Evolutionary conservation across 805 yeast species (phyloP).

Genomic region (Saturnispora quitensis): DNA sequence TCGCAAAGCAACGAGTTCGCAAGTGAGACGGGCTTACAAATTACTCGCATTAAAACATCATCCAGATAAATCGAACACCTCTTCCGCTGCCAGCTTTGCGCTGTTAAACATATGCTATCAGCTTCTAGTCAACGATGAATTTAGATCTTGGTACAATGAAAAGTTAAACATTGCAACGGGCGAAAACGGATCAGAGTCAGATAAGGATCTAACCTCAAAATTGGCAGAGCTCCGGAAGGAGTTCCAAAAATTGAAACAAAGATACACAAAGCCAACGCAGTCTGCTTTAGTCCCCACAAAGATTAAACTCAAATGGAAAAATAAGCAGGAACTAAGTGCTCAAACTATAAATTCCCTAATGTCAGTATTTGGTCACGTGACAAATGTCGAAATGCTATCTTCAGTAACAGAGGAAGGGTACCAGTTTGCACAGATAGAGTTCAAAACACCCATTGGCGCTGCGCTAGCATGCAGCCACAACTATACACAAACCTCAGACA

Average conservation of each 20-base stretch:
- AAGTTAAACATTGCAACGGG: neutral
- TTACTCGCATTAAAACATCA: slow-evolving; percentile 25
- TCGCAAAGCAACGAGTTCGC: neutral
- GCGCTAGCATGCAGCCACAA: slow-evolving; percentile 33
- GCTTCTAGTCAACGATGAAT: slow-evolving; percentile 11
- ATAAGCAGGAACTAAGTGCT: slow-evolving; percentile 29
- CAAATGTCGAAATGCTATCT: neutral
- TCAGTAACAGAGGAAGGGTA: slow-evolving; percentile 21
- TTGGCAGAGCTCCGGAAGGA: neutral
- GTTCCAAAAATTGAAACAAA: neutral
- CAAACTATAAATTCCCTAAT: slow-evolving; percentile 32
- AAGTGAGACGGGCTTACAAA: slow-evolving; percentile 25
- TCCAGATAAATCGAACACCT: slow-evolving; percentile 28
- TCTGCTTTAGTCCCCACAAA: neutral
- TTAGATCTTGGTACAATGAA: slow-evolving; percentile 12
- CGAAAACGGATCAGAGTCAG: neutral
- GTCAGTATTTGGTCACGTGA: slow-evolving; percentile 35
- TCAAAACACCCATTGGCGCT: slow-evolving; percentile 21
- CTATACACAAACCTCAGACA: slow-evolving; percentile 30
- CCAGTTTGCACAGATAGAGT: slow-evolving; percentile 32
- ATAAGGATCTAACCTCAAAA: neutral
- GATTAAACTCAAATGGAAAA: slow-evolving; percentile 35
- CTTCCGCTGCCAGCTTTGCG: slow-evolving; percentile 24
- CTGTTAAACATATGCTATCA: slow-evolving; percentile 22
- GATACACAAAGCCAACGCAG: slow-evolving; percentile 1